Conservation (phyloP, 768 basidiomycete species). For the Chiua virens region DNA sequence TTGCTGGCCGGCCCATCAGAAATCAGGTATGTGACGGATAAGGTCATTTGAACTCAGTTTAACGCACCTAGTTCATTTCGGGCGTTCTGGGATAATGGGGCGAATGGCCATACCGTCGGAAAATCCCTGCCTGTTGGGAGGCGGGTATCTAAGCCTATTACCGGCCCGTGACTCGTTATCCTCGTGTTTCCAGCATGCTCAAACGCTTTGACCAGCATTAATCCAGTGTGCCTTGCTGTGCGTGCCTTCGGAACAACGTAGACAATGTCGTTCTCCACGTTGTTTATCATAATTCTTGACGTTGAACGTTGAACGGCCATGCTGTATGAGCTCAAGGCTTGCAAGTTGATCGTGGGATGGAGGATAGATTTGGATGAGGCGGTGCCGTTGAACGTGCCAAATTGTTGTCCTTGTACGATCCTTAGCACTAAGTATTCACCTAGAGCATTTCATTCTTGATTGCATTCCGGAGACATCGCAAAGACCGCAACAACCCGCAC, state of each 20-base stretch:
- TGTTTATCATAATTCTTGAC: background rate
- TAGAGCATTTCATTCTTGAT: no score
- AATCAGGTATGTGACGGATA: constrained; percentile 17
- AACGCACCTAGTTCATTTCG: constrained; percentile 25
- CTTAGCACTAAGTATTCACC: background rate
- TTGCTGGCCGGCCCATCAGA: constrained; percentile 9
- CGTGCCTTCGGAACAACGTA: background rate
- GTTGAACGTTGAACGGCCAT: background rate
- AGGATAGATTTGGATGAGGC: background rate
- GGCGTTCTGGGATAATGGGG: constrained; percentile 24
- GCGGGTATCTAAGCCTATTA: background rate
- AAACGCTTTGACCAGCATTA: background rate
- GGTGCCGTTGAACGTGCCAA: constrained; percentile 6
- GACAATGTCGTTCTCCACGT: constrained; percentile 7
- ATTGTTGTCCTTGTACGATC: background rate
- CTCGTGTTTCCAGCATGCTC: constrained; percentile 31
- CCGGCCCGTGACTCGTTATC: constrained; percentile 21
- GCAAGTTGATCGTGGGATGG: no score
- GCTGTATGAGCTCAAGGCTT: constrained; percentile 1
- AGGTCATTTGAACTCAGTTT: constrained; percentile 21
- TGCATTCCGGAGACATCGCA: background rate
- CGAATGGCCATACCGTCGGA: constrained; percentile 11
- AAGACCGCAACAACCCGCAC: no score
- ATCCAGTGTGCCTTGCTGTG: constrained; percentile 8
- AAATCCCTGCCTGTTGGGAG: constrained; percentile 9